Evolutionary conservation across 2,329 filamentous ascomycete species (phyloP), one percentile per base, ranked within the genome.

Genomic region (Aspergillus felis): DNA sequence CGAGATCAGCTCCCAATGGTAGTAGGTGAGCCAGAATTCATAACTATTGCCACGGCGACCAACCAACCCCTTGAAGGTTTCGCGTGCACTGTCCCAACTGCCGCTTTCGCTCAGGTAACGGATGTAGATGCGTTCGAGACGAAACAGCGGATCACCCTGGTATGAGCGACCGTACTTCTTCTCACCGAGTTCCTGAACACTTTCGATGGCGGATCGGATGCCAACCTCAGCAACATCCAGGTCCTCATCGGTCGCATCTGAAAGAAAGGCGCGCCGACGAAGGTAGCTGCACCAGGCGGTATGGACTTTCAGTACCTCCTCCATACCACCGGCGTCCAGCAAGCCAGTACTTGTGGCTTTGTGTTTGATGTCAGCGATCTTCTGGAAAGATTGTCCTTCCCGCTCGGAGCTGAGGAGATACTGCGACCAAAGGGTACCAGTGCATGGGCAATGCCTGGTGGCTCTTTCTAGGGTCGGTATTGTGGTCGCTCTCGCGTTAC

Each of bases 201-300:
- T 90, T 72, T 96, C 91, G 9, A 97, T 81, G 0, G 92, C 92
- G 7, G 90, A 90, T 32, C 87, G 84, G 58, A 99, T 87, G 10
- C 92, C 93, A 46, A 96, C 89, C 69, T 97, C 92, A 7, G 93
- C 93, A 50, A 96, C 86, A 69, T 97, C 92, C 32, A 89, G 82
- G 54, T 93, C 90, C 70, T 97, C 92, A 57, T 93, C 90, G 1
- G 84, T 85, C 1, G 89, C 86, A 58, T 86, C 85, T 1, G 85
- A 81, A 56, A 86, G 81, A 78, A 96, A 92, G 20, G 93, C 91
- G 51, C 87, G 87, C 25, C 94, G 88, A 64, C 93, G 91, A 22
- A 99, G 82, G 66, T 93, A 97, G 51, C 91, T 92, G 69, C 93
- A 97, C 94, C 94, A 99, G 0, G 92, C 89, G 54, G 91, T 87